Evolutionary conservation across 73 alveolate genomes (phyloP).

Genomic region (Tetrahymena thermophila): DNA sequence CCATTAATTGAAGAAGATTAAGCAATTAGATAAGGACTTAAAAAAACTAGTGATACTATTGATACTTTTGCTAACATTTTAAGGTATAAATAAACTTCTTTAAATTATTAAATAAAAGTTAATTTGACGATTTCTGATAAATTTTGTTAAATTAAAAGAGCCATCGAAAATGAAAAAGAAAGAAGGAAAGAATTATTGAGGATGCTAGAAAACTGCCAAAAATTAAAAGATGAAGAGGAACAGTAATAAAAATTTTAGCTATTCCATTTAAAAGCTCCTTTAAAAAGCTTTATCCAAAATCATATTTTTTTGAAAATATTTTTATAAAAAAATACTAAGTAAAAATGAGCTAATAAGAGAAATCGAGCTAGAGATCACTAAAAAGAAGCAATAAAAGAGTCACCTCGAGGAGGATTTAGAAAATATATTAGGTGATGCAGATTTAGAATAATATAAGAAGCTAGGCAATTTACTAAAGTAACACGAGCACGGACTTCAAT

Average conservation of each 20-base stretch:
- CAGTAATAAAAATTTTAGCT: not conserved
- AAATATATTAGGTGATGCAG: conserved; percentile 44
- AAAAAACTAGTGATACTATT: conserved; percentile 29
- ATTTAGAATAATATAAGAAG: conserved; percentile 25
- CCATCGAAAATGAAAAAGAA: conserved; percentile 38
- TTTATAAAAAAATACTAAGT: not conserved
- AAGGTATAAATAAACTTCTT: not conserved
- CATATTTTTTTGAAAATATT: not conserved
- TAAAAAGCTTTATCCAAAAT: too few species aligned
- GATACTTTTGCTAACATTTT: conserved; percentile 17
- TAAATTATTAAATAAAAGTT: not conserved
- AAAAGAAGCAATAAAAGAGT: conserved; percentile 30
- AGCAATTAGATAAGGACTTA: conserved; percentile 30
- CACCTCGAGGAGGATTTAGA: conserved; percentile 40
- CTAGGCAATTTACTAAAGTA: not conserved
- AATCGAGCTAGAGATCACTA: conserved; percentile 29
- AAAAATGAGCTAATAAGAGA: conserved; percentile 24
- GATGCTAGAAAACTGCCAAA: conserved; percentile 34
- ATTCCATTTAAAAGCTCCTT: too few species aligned
- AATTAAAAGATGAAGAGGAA: conserved; percentile 36
- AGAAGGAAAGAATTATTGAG: conserved; percentile 32
- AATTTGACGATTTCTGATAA: not conserved
- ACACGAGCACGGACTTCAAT: not conserved
- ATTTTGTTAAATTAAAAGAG: not conserved
- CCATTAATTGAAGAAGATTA: conserved; percentile 42